A percentile compares a stretch with the other conserved stretches of the same genome.
These are phyloP conservation scores for Rhizodiscina lignyota DNA, from an alignment of 495 filamentous ascomycete genomes.

Conservation along the genomic window DNA sequence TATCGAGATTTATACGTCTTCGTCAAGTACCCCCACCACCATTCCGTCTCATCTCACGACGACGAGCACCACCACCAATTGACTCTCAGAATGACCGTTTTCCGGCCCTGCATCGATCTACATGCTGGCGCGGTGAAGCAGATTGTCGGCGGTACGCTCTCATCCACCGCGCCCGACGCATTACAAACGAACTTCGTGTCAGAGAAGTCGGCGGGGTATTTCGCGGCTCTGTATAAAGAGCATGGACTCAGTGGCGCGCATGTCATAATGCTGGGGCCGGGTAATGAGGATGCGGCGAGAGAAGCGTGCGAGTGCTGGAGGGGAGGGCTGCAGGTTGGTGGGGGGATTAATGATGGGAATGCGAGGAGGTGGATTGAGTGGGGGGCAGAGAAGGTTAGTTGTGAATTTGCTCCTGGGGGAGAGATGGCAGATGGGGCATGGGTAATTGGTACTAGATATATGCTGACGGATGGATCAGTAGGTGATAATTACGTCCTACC, in stretches of 20 bases:
- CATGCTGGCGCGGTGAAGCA: constrained; percentile 94
- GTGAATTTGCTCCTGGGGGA: too few relatives aligned
- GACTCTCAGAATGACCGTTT: constrained; percentile 68
- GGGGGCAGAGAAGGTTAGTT: constrained; percentile 75
- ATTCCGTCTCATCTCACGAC: too few relatives aligned
- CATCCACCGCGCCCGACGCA: constrained; percentile 38
- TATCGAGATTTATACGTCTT: too few relatives aligned
- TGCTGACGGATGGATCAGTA: too few relatives aligned
- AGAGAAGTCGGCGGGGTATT: constrained; percentile 60
- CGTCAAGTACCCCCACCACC: too few relatives aligned
- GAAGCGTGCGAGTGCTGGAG: constrained; percentile 68
- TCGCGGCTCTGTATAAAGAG: constrained; percentile 59
- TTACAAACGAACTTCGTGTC: constrained; percentile 89
- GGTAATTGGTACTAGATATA: too few relatives aligned
- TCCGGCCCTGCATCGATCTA: constrained; percentile 91
- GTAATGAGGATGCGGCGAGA: constrained; percentile 62
- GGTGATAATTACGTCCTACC: constrained; percentile 78
- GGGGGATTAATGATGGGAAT: constrained; percentile 75
- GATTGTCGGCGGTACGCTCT: constrained; percentile 85
- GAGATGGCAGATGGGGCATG: too few relatives aligned
- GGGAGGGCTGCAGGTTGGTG: constrained; percentile 66
- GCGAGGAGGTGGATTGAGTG: constrained; percentile 70
- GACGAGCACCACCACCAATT: too few relatives aligned
- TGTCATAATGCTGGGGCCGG: constrained; percentile 88
- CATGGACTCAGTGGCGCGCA: constrained; percentile 63